Conservation (phyloP, 495 filamentous ascomycete species). For the Trichoderma asperelloides region DNA sequence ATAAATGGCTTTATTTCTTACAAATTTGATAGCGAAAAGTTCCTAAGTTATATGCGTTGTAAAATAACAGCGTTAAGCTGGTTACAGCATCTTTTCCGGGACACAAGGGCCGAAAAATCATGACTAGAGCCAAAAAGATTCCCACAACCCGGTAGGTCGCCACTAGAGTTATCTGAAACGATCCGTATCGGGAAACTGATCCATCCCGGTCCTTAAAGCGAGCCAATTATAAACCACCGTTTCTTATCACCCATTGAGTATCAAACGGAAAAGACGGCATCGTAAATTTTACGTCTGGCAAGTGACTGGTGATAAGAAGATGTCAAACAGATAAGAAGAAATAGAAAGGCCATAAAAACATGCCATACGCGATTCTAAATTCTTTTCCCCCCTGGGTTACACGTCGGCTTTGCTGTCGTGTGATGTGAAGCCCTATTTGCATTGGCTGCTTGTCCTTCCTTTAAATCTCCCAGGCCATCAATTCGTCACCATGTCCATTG, state of each 20-base stretch:
- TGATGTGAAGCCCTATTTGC: not conserved
- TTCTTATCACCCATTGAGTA: not conserved
- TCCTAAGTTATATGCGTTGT: no score
- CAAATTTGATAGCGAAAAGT: no score
- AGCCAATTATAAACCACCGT: not conserved
- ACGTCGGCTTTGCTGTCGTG: not conserved
- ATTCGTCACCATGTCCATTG: not conserved
- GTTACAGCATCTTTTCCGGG: no score
- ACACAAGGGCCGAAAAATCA: no score
- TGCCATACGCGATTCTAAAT: not conserved
- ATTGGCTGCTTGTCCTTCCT: not conserved
- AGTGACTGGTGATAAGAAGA: not conserved
- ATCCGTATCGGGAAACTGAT: not conserved
- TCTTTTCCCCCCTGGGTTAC: not conserved
- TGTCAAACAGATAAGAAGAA: not conserved
- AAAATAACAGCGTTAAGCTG: no score
- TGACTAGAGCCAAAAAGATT: no score
- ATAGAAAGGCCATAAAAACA: not conserved
- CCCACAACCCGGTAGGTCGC: not conserved
- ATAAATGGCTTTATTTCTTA: no score
- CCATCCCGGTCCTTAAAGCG: not conserved
- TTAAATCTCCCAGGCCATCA: not conserved
- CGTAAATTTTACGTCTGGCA: not conserved
- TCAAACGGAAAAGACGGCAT: not conserved
- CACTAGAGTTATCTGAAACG: not conserved